Evolutionary conservation across 2,329 filamentous ascomycete genomes (phyloP).

Genomic region (Purpureocillium lavendulum): DNA sequence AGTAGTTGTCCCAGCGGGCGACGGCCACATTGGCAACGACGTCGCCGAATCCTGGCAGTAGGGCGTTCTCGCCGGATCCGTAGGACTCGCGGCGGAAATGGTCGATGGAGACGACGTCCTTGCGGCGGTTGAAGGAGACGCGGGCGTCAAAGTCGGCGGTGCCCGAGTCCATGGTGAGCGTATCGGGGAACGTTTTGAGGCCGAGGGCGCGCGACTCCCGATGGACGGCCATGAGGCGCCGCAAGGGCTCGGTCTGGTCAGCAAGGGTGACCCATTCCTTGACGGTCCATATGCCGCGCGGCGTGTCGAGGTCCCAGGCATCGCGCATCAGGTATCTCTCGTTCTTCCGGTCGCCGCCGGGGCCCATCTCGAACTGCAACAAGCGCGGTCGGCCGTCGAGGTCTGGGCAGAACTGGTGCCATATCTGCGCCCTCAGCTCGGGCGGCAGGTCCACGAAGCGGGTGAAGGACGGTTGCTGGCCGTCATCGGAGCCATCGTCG

Average conservation of each 20-base stretch:
- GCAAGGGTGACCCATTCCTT: conserved; percentile 14
- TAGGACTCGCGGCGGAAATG: neutral
- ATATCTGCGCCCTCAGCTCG: conserved; percentile 24
- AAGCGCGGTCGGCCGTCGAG: conserved; percentile 13
- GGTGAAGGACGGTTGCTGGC: conserved; percentile 9
- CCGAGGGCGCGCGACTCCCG: conserved; percentile 26
- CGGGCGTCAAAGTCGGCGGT: conserved; percentile 11
- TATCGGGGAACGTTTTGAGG: conserved; percentile 20
- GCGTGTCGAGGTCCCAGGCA: neutral
- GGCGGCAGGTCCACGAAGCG: conserved; percentile 18
- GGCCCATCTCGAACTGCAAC: conserved; percentile 7
- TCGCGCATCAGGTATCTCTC: neutral
- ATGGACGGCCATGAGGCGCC: conserved; percentile 23
- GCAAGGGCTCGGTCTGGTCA: conserved; percentile 18
- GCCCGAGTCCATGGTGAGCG: conserved; percentile 17
- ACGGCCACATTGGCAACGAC: conserved; percentile 20
- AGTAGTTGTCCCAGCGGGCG: conserved; percentile 2
- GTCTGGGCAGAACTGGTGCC: conserved; percentile 23
- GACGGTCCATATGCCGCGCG: conserved; percentile 8
- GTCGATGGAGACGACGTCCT: conserved; percentile 21
- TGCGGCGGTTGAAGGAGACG: conserved; percentile 19
- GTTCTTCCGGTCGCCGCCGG: neutral
- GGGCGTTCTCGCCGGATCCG: neutral
- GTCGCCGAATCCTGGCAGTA: conserved; percentile 18
- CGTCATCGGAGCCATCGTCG: neutral